Evolutionary conservation across 2,329 filamentous ascomycete genomes (phyloP).

Genomic region (Phaeosphaeria sp.): DNA sequence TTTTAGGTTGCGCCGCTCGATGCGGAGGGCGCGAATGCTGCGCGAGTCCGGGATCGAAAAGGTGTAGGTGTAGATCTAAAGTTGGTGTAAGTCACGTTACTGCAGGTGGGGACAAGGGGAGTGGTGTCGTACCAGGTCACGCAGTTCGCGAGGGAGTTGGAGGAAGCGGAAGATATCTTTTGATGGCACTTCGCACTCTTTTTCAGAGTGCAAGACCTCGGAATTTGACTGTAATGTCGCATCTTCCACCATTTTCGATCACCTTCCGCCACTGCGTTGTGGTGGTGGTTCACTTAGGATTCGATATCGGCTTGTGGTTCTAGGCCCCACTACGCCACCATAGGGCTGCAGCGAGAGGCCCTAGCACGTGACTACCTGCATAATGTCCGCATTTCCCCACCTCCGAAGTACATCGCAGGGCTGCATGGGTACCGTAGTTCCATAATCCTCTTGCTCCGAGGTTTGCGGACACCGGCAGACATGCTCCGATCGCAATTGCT

Average conservation of each 20-base stretch:
- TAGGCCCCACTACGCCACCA: neutral
- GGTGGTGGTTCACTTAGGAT: neutral
- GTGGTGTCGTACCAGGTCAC: constrained; percentile 38
- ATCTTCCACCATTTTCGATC: neutral
- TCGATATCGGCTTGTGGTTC: neutral
- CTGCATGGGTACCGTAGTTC: neutral
- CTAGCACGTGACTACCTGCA: constrained; percentile 1
- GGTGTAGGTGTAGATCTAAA: constrained; percentile 41
- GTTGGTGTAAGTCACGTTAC: neutral
- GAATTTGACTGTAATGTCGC: neutral
- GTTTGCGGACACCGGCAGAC: neutral
- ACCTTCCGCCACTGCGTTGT: neutral
- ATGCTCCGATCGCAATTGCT: neutral
- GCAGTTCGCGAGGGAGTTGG: constrained; percentile 44
- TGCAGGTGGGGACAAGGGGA: neutral
- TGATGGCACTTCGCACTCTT: constrained; percentile 3
- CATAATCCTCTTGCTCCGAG: neutral
- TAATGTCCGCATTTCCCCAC: neutral
- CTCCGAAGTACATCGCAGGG: neutral
- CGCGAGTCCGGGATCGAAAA: constrained; percentile 34
- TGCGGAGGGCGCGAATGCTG: constrained; percentile 34
- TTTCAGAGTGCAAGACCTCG: neutral
- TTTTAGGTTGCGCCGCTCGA: constrained; percentile 44
- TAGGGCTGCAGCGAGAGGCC: neutral
- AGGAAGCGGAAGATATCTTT: constrained; percentile 37